phyloP scores from a whole-genome alignment of 345 rosid species.

The Reutealis trisperma region DNA sequence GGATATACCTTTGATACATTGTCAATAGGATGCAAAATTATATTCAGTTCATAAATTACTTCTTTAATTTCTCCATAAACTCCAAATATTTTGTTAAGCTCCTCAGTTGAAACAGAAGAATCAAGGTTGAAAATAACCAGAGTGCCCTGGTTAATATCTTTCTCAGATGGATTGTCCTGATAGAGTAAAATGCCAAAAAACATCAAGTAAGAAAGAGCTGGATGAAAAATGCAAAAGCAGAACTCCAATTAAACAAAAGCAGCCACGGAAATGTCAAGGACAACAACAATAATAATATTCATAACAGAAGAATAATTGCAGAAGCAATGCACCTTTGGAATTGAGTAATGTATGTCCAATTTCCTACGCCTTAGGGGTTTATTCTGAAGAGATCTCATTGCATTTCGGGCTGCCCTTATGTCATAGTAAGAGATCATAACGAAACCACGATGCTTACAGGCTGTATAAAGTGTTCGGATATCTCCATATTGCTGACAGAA shows the following conservation, averaged over 20 bases:
- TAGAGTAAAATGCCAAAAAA: constrained; percentile 13
- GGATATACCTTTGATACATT: neutral
- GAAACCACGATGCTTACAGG: constrained; percentile 82
- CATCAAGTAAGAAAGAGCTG: neutral
- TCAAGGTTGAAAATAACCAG: constrained; percentile 30
- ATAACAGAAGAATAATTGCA: neutral
- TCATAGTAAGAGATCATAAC: constrained; percentile 73
- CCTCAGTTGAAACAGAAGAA: constrained; percentile 33
- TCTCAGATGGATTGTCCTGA: constrained; percentile 30
- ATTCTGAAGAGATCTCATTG: constrained; percentile 27
- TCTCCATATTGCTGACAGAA: constrained; percentile 79
- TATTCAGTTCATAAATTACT: constrained; percentile 13
- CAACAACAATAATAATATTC: neutral
- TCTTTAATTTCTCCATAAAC: constrained; percentile 38
- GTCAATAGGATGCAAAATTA: neutral
- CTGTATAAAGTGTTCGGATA: constrained; percentile 63
- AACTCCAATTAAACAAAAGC: neutral
- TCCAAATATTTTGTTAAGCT: constrained; percentile 33
- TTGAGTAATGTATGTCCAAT: constrained; percentile 23
- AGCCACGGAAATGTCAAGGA: neutral
- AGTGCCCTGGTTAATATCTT: constrained; percentile 31
- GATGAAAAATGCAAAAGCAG: neutral
- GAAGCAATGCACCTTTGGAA: constrained; percentile 22
- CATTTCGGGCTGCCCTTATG: constrained; percentile 24
- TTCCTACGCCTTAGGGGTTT: constrained; percentile 19